A percentile compares a stretch with the other conserved stretches of the same genome.
Evolutionary conservation across 1,284 basidiomycete species (phyloP).

Genomic region (Limonomyces culmigenus): DNA sequence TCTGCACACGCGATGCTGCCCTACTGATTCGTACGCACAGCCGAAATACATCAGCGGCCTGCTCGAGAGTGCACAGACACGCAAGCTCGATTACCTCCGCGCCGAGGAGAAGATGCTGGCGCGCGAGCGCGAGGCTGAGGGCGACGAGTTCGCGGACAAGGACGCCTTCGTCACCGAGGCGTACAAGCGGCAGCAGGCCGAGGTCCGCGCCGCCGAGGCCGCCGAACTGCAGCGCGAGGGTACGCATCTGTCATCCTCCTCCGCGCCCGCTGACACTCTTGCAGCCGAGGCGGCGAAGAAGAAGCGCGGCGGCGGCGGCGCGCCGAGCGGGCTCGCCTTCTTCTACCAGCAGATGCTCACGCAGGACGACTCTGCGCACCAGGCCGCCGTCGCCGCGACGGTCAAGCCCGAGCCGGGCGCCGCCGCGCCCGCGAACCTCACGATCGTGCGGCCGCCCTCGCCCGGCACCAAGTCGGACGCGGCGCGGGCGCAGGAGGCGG

Average conservation of each 20-base stretch:
- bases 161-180: conserved; percentile 95
- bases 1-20: conserved; percentile 4
- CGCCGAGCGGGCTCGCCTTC: conserved; percentile 62
- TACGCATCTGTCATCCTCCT: conserved; percentile 17
- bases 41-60: conserved; percentile 89
- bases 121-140: conserved; percentile 82
- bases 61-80: conserved; percentile 70
- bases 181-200: conserved; percentile 93
- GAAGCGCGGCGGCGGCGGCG: conserved; percentile 30
- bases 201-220: conserved; percentile 79
- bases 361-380: conserved; percentile 66
- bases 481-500: conserved; percentile 51
- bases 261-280: not conserved
- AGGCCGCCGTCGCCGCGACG: conserved; percentile 67
- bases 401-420: conserved; percentile 17
- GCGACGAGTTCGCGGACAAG: conserved; percentile 88
- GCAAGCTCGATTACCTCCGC: conserved; percentile 79
- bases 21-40: conserved; percentile 21
- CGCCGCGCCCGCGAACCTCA: conserved; percentile 29
- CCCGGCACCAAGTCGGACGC: conserved; percentile 45
- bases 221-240: conserved; percentile 81
- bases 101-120: conserved; percentile 98
- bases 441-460: conserved; percentile 53
- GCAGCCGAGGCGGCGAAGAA: conserved; percentile 45
- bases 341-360: conserved; percentile 80